Evolutionary conservation across 495 filamentous ascomycete species (phyloP).

Genomic region (Lichenothelia convexa): DNA sequence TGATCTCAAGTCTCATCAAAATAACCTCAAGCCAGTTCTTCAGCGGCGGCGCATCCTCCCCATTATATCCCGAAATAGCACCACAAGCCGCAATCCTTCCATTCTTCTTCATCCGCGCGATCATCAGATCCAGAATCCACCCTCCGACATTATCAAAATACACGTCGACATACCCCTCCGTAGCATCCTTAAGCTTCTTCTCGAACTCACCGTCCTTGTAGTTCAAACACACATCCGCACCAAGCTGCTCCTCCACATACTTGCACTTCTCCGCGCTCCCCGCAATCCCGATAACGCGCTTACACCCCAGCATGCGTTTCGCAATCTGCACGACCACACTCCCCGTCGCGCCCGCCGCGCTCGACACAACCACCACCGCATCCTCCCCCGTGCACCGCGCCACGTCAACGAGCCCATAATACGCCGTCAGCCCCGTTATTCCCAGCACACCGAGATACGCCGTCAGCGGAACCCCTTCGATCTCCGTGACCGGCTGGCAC

Average conservation of each 20-base stretch:
- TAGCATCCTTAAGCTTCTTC: constrained; percentile 36
- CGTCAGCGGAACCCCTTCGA: constrained; percentile 17
- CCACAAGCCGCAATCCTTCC: constrained; percentile 48
- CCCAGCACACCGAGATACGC: constrained; percentile 34
- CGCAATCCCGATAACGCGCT: constrained; percentile 41
- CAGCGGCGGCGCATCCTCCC: constrained; percentile 15
- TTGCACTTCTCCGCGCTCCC: constrained; percentile 47
- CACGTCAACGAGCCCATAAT: no score
- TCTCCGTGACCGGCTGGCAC: constrained; percentile 16
- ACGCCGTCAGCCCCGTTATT: constrained; percentile 31
- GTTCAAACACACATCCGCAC: constrained; percentile 49
- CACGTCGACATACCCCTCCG: constrained; percentile 45
- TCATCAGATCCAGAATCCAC: constrained; percentile 41
- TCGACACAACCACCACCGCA: no score
- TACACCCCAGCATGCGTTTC: constrained; percentile 34
- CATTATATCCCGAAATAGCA: constrained; percentile 32
- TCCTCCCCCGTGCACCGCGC: no score
- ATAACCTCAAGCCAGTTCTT: constrained; percentile 36
- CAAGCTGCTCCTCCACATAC: constrained; percentile 41
- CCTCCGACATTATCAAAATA: constrained; percentile 61
- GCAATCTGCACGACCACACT: constrained; percentile 44
- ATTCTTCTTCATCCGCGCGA: constrained; percentile 32
- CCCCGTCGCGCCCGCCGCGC: constrained; percentile 52
- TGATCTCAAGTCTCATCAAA: constrained; percentile 30
- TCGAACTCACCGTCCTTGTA: constrained; percentile 42